Evolutionary conservation across 2,329 filamentous ascomycete genomes (phyloP).

Genomic region (Coniochaeta sp.): DNA sequence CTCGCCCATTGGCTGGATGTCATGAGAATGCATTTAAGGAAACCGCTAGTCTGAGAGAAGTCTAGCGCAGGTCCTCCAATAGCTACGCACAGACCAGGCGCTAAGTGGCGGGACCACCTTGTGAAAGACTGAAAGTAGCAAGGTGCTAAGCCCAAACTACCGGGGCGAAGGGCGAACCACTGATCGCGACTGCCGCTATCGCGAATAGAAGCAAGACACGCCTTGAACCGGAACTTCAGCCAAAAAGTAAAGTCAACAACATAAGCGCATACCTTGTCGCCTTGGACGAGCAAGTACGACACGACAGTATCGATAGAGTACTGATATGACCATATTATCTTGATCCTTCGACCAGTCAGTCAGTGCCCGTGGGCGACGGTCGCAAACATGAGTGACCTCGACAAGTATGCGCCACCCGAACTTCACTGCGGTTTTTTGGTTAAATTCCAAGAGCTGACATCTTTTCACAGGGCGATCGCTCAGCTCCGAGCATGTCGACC

Average conservation of each 20-base stretch:
- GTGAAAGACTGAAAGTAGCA: too few relatives aligned
- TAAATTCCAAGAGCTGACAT: not conserved
- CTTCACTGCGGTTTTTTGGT: not conserved
- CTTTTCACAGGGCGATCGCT: slow-evolving; percentile 68
- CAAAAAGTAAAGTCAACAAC: not conserved
- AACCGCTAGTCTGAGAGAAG: not conserved
- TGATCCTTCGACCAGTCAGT: not conserved
- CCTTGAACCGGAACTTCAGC: not conserved
- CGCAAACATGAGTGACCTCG: slow-evolving; percentile 1
- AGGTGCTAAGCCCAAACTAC: not conserved
- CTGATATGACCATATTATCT: not conserved
- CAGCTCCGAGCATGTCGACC: slow-evolving; percentile 92
- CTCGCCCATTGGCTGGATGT: not conserved
- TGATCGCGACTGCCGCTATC: not conserved
- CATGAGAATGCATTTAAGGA: not conserved
- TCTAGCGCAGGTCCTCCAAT: not conserved
- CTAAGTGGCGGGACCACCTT: not conserved
- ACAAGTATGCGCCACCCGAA: slow-evolving; percentile 2
- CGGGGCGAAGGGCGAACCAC: not conserved
- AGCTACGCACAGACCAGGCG: not conserved
- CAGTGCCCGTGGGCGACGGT: not conserved
- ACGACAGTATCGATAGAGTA: not conserved
- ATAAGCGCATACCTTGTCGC: not conserved
- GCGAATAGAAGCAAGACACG: not conserved
- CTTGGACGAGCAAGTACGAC: not conserved